phyloP scores from a whole-genome alignment of 305 asterid species.

The Solanum hybrid region DNA sequence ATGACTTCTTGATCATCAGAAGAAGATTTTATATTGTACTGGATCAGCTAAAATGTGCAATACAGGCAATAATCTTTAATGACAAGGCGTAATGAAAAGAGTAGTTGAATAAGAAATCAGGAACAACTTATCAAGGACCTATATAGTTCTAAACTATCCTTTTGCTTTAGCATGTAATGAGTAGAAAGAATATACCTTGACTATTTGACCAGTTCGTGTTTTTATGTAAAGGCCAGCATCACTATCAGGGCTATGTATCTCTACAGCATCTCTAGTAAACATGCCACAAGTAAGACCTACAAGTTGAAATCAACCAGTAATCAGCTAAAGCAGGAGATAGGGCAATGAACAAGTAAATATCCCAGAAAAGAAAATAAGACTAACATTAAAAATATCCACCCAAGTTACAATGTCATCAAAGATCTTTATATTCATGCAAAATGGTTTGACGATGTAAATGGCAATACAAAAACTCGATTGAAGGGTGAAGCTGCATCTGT shows the following conservation, averaged over 20 bases:
- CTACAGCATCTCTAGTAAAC: slow-evolving; percentile 53
- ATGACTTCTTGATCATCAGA: neutral
- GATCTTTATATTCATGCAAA: neutral
- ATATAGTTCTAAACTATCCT: neutral
- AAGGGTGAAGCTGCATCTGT: neutral
- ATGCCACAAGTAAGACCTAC: slow-evolving; percentile 83
- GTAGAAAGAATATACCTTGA: slow-evolving; percentile 60
- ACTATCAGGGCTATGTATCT: slow-evolving; percentile 63
- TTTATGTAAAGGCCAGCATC: slow-evolving; percentile 84
- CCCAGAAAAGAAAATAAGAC: slow-evolving; percentile 1
- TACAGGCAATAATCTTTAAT: neutral
- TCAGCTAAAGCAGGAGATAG: slow-evolving; percentile 8
- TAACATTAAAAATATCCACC: neutral
- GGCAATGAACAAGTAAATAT: neutral
- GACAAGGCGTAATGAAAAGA: neutral
- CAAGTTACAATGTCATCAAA: neutral
- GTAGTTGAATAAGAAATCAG: neutral
- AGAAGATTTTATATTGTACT: neutral
- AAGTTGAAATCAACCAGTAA: slow-evolving; percentile 22
- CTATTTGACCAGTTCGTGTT: slow-evolving; percentile 75
- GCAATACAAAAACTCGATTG: neutral
- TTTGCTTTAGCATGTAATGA: slow-evolving; percentile 10
- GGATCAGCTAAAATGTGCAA: neutral
- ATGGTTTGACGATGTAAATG: neutral
- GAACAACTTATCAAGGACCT: neutral